phyloP scores from a whole-genome alignment of 2,329 filamentous ascomycete species.

The Podosphaera xanthii region DNA sequence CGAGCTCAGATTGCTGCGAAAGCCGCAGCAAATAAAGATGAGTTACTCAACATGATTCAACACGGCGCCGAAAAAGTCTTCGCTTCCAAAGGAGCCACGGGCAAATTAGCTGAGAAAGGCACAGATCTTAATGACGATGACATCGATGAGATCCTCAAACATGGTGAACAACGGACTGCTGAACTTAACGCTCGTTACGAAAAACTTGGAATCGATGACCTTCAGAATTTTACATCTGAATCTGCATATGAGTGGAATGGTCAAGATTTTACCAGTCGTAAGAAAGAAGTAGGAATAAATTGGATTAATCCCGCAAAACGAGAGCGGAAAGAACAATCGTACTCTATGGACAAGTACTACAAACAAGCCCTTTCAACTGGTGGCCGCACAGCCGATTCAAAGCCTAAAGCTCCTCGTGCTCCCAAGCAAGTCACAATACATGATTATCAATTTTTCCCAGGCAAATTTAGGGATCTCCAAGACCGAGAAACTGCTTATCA shows the following conservation, averaged over 20 bases:
- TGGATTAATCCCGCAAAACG: slow-evolving; percentile 99
- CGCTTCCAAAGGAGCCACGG: slow-evolving; percentile 43
- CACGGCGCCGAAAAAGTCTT: slow-evolving; percentile 95
- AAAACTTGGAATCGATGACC: slow-evolving; percentile 84
- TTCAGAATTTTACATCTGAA: slow-evolving; percentile 94
- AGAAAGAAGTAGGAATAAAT: slow-evolving; percentile 75
- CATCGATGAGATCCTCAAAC: slow-evolving; percentile 68
- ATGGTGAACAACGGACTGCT: slow-evolving; percentile 73
- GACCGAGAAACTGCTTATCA: slow-evolving; percentile 92
- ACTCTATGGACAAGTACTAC: slow-evolving; percentile 98
- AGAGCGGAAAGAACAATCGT: slow-evolving; percentile 92
- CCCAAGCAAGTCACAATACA: slow-evolving; percentile 83
- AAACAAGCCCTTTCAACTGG: slow-evolving; percentile 69
- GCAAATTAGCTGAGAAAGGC: slow-evolving; percentile 32
- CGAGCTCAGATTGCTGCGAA: slow-evolving; percentile 78
- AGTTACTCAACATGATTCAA: slow-evolving; percentile 93
- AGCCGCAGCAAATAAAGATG: slow-evolving; percentile 83
- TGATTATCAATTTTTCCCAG: slow-evolving; percentile 93
- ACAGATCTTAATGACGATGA: slow-evolving; percentile 61
- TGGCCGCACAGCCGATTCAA: slow-evolving; percentile 56
- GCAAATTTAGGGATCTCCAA: slow-evolving; percentile 64
- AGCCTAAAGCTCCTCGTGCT: slow-evolving; percentile 85
- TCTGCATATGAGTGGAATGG: slow-evolving; percentile 99
- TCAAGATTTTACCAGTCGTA: slow-evolving; percentile 75
- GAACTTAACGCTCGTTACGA: slow-evolving; percentile 86